Base-by-base conservation (phyloP, 2,329 filamentous ascomycete species). In the Xylaria sp. region DNA sequence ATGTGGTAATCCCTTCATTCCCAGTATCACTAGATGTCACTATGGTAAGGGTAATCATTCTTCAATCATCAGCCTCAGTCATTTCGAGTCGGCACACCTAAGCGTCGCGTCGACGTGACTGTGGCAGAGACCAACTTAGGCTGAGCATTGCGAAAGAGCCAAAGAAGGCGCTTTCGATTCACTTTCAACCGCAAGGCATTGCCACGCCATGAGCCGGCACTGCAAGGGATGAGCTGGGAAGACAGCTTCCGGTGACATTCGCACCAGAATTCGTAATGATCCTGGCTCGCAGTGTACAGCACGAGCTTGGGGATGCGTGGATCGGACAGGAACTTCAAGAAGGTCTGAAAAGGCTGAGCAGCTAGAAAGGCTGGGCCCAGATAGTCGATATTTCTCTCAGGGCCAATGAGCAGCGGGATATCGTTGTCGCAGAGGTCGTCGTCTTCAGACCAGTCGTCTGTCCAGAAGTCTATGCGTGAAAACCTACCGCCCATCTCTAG, bases 181-280 rank as follows among this genome's bases (percentile, higher is more conserved):
- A 74, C 56, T 51, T 63, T 71, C 46, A 73, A 50, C 8, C 63
- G 17, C 11, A 43, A 60, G 8, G 66, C 43, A 31, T 59, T 64
- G 8, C 71, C 69, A 17, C 49, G 61, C 71, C 69, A 73, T 6
- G 61, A 60, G 5, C 71, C 72, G 5, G 65, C 71, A 2, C 56
- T 42, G 40, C 72, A 74, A 23, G 55, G 50, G 11, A 59, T 66
- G 2, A 62, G 61, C 19, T 53, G 37, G 25, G 67, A 50, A 25
- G 66, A 57, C 12, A 42, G 57, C 3, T 45, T 40, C 8, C 68
- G 69, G 45, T 74, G 71, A 47, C 71, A 73, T 2, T 38, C 53
- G 23, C 72, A 73, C 72, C 71, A 74, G 57, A 74, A 72, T 2
- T 37, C 45, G 4, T 67, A 61, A 25, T 74, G 72, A 14, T 72